Conservation (phyloP, 768 basidiomycete species). For the Dendrothele bispora region DNA sequence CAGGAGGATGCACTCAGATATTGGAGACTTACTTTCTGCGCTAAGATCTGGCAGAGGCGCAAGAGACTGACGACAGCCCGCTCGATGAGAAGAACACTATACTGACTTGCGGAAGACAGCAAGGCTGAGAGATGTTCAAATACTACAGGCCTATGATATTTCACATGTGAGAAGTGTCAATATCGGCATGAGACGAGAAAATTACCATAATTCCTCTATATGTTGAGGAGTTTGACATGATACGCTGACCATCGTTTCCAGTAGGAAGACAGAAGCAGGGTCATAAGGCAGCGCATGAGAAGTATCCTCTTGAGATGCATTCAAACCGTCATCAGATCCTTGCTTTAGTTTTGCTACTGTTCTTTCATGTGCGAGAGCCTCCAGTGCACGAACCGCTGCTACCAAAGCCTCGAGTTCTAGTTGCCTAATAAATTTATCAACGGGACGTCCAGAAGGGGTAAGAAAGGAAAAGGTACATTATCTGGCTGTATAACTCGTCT, state of each 20-base stretch:
- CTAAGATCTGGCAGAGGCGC: slow-evolving; percentile 79
- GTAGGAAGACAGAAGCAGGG: slow-evolving; percentile 89
- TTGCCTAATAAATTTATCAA: slow-evolving; percentile 45
- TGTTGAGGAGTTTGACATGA: slow-evolving; percentile 72
- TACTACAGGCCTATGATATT: slow-evolving; percentile 74
- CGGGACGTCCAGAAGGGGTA: not conserved
- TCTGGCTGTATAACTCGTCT: slow-evolving; percentile 92
- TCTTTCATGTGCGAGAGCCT: slow-evolving; percentile 87
- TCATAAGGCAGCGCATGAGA: slow-evolving; percentile 80
- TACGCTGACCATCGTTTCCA: slow-evolving; percentile 94
- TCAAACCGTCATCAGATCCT: slow-evolving; percentile 58
- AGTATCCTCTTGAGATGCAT: slow-evolving; percentile 40
- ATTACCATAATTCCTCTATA: slow-evolving; percentile 88
- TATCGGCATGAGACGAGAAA: slow-evolving; percentile 4
- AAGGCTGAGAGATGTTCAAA: slow-evolving; percentile 91
- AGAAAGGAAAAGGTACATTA: slow-evolving; percentile 60
- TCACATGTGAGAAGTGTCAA: not conserved
- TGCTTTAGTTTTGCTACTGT: slow-evolving; percentile 79
- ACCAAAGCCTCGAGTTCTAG: slow-evolving; percentile 78
- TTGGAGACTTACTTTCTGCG: slow-evolving; percentile 59
- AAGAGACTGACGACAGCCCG: slow-evolving; percentile 89
- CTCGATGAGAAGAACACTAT: slow-evolving; percentile 90
- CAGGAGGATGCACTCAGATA: not conserved
- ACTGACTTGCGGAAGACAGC: slow-evolving; percentile 72
- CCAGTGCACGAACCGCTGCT: slow-evolving; percentile 82